These are phyloP conservation scores for Aspergillus aculeatus DNA, from an alignment of 2,329 filamentous ascomycete species.

Conservation along the genomic window DNA sequence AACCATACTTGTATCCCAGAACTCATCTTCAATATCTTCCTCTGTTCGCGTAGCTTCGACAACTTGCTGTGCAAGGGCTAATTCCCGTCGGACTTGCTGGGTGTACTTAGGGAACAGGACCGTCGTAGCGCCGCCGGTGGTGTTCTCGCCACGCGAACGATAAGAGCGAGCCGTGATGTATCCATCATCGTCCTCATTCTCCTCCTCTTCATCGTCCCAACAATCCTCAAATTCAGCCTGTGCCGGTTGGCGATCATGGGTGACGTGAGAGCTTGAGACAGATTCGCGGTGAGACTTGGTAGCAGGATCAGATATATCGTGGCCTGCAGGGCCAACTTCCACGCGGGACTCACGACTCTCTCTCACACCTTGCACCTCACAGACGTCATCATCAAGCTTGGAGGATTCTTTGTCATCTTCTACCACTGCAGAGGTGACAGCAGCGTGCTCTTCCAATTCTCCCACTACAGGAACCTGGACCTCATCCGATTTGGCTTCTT, in stretches of 20 bases:
- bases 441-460: slow-evolving; percentile 20
- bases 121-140: slow-evolving; percentile 62
- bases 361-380: slow-evolving; percentile 22
- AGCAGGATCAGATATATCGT: slow-evolving; percentile 2
- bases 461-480: slow-evolving; percentile 13
- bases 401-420: slow-evolving; percentile 27
- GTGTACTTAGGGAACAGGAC: slow-evolving; percentile 73
- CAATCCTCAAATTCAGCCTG: slow-evolving; percentile 65
- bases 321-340: not conserved
- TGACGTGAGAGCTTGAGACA: slow-evolving; percentile 16
- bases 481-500: slow-evolving; percentile 11
- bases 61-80: slow-evolving; percentile 64
- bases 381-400: slow-evolving; percentile 28
- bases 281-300: slow-evolving; percentile 21
- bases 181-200: slow-evolving; percentile 68
- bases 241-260: slow-evolving; percentile 25
- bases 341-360: slow-evolving; percentile 13
- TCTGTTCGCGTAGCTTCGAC: slow-evolving; percentile 65
- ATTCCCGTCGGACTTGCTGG: slow-evolving; percentile 67
- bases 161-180: slow-evolving; percentile 76
- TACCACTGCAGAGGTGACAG: slow-evolving; percentile 27
- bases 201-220: slow-evolving; percentile 75
- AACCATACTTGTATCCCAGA: slow-evolving; percentile 95
- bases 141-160: slow-evolving; percentile 72
- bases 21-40: slow-evolving; percentile 83